These are phyloP conservation scores for Globisporangium mamillatum DNA, from an alignment of 352 stramenopile species.

Conservation along the genomic window DNA sequence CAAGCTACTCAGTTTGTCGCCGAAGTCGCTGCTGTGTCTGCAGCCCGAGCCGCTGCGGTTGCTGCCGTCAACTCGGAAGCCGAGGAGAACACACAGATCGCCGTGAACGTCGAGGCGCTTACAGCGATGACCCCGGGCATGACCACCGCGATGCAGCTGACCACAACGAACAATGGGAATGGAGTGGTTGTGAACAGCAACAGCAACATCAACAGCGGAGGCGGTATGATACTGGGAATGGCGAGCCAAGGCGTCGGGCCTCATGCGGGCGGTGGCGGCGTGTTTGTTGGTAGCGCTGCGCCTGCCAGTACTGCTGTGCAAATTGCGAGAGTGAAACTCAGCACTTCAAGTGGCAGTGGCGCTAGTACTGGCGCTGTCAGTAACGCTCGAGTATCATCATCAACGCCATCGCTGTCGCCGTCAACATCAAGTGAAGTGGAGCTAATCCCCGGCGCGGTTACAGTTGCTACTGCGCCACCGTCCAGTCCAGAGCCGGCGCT, in stretches of 20 bases:
- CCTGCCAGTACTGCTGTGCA: neutral
- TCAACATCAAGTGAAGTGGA: neutral
- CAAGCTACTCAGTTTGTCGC: neutral
- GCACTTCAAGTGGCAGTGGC: neutral
- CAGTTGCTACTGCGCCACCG: neutral
- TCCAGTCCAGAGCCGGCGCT: neutral
- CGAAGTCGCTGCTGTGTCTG: neutral
- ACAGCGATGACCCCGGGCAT: constrained; percentile 7
- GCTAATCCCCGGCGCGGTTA: neutral
- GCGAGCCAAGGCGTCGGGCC: neutral
- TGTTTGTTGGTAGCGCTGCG: neutral
- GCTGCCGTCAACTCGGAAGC: neutral
- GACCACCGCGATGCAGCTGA: constrained; percentile 5
- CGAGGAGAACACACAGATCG: constrained; percentile 1
- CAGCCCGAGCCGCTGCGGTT: neutral
- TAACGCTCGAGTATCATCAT: neutral
- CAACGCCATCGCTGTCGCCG: neutral
- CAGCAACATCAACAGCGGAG: neutral
- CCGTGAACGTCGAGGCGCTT: constrained; percentile 4
- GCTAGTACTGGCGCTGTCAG: neutral
- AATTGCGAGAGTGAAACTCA: neutral
- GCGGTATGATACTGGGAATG: constrained; percentile 5
- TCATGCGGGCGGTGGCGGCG: neutral
- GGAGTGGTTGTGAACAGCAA: neutral
- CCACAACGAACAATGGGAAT: neutral